Percentiles rank a stretch among this genome's conserved stretches.
Evolutionary conservation across 1,139 yeast species (phyloP).

Genomic region (Saccharomycopsis hybrid): DNA sequence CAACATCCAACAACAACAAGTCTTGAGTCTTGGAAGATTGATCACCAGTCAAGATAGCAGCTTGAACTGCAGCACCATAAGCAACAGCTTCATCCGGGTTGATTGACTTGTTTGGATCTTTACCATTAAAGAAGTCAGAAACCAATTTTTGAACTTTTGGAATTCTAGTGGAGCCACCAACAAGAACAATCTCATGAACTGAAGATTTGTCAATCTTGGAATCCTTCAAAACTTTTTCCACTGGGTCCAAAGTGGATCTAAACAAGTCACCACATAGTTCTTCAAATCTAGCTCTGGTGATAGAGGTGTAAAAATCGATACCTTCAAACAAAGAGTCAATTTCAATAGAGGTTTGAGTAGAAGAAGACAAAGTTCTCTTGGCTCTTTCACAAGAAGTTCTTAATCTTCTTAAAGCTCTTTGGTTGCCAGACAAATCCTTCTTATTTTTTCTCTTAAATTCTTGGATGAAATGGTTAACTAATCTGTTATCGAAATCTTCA

Average conservation of each 20-base stretch:
- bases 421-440: constrained; percentile 66
- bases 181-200: constrained; percentile 86
- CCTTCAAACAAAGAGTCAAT: constrained; percentile 95
- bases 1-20: constrained; percentile 81
- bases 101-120: constrained; percentile 91
- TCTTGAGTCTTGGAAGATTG: constrained; percentile 53
- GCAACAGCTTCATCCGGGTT: constrained; percentile 98
- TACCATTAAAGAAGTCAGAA: constrained; percentile 82
- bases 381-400: constrained; percentile 97
- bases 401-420: constrained; percentile 79
- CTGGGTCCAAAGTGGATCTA: constrained; percentile 87
- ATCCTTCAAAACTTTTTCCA: constrained; percentile 85
- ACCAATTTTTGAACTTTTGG: constrained; percentile 92
- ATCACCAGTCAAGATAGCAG: constrained; percentile 91
- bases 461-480: constrained; percentile 78
- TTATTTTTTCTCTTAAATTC: constrained; percentile 83
- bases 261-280: constrained; percentile 82
- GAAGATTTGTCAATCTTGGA: constrained; percentile 77
- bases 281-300: constrained; percentile 93
- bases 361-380: constrained; percentile 82
- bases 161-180: constrained; percentile 97
- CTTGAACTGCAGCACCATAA: constrained; percentile 96
- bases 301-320: constrained; percentile 85
- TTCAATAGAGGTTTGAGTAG: constrained; percentile 72
- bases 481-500: constrained; percentile 90